A percentile compares a stretch with the other conserved stretches of the same genome.
Evolutionary conservation across 768 basidiomycete species (phyloP).

Genomic region (Kwoniella sp.): DNA sequence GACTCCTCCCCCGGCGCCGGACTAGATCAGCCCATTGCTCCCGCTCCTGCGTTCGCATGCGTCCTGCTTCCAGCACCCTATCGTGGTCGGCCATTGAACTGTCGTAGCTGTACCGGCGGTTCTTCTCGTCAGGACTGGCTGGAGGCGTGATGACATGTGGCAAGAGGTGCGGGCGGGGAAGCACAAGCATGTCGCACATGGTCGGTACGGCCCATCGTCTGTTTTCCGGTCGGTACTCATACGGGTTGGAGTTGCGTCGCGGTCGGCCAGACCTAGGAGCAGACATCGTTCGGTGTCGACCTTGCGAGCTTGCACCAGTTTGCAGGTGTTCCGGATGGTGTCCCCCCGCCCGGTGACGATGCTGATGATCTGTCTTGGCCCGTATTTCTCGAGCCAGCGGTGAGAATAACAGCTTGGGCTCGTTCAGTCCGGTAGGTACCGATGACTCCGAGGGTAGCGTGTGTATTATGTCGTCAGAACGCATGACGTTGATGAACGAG

Average conservation of each 20-base stretch:
- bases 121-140: slow-evolving; percentile 12
- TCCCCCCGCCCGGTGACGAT: no score
- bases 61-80: slow-evolving; percentile 18
- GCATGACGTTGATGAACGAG: slow-evolving; percentile 11
- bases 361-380: slow-evolving; percentile 2
- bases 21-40: slow-evolving; percentile 36
- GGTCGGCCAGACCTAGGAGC: slow-evolving; percentile 5
- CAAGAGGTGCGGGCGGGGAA: slow-evolving; percentile 32
- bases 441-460: slow-evolving; percentile 31
- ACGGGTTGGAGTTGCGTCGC: slow-evolving; percentile 1
- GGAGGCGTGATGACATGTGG: slow-evolving; percentile 42
- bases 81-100: slow-evolving; percentile 9
- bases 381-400: slow-evolving; percentile 32
- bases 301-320: no score
- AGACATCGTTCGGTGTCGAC: slow-evolving; percentile 16
- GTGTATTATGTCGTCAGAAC: not conserved
- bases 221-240: slow-evolving; percentile 12
- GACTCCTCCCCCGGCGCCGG: slow-evolving; percentile 24
- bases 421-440: slow-evolving; percentile 40
- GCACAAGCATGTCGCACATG: slow-evolving; percentile 35
- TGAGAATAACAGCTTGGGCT: slow-evolving; percentile 39
- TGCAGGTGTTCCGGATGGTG: no score
- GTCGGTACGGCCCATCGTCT: slow-evolving; percentile 31
- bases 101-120: no score
- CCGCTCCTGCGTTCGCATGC: slow-evolving; percentile 22